These are phyloP conservation scores for Diaporthe citri DNA, from an alignment of 2,329 filamentous ascomycete genomes.

Conservation along the genomic window DNA sequence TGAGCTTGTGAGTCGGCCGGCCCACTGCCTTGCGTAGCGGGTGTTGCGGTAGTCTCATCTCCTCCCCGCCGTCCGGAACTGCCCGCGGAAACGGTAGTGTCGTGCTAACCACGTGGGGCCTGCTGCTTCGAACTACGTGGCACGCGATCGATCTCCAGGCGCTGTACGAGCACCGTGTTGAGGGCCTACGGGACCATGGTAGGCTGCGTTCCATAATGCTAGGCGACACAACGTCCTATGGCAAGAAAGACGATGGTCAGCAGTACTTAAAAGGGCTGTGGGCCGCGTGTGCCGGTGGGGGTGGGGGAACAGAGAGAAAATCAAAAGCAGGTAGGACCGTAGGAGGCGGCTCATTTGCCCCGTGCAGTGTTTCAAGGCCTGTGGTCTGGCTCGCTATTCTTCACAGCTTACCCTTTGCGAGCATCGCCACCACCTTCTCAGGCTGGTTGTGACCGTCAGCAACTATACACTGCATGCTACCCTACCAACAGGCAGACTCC, in stretches of 20 bases:
- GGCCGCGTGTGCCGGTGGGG: not conserved
- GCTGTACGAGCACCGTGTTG: not conserved
- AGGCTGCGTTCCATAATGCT: not conserved
- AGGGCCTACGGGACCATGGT: not conserved
- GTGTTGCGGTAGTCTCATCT: not conserved
- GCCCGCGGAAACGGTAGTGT: not conserved
- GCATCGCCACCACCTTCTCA: not conserved
- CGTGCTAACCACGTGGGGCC: not conserved
- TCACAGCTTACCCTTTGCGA: slow-evolving; percentile 2
- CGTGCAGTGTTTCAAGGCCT: slow-evolving; percentile 1
- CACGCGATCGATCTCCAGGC: not conserved
- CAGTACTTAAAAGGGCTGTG: not conserved
- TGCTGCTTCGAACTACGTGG: not conserved
- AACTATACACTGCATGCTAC: not conserved
- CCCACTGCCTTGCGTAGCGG: not conserved
- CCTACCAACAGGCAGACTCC: not conserved
- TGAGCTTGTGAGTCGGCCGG: not conserved
- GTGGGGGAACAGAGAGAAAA: not conserved
- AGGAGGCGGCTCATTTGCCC: not conserved
- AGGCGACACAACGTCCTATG: not conserved
- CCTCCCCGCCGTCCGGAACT: not conserved
- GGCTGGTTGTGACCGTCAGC: not conserved
- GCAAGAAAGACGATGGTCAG: not conserved
- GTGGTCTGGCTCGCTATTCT: not conserved
- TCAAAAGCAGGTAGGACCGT: not conserved